Percentiles rank a stretch among this genome's conserved stretches.
These are phyloP conservation scores for Tuber microsphaerosporum DNA, from an alignment of 495 filamentous ascomycete species.

Conservation along the genomic window DNA sequence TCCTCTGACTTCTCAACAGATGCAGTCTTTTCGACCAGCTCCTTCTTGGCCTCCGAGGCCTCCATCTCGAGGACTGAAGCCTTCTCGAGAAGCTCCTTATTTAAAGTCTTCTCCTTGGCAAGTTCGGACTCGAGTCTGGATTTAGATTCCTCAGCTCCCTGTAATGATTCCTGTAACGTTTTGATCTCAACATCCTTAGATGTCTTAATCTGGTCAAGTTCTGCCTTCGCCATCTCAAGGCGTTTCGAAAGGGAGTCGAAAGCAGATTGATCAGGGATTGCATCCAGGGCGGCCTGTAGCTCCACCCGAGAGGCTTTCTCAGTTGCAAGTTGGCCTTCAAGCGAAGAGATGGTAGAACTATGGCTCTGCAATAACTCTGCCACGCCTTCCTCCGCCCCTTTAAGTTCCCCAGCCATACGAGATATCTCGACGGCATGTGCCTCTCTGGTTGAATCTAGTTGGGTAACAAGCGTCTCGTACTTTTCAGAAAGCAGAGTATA, in stretches of 20 bases:
- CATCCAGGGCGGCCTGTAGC: constrained; percentile 30
- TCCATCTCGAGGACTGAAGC: constrained; percentile 28
- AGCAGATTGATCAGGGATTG: constrained; percentile 15
- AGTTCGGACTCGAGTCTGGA: constrained; percentile 13
- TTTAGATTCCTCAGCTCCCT: constrained; percentile 11
- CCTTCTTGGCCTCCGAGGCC: constrained; percentile 21
- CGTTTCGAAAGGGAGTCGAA: constrained; percentile 10
- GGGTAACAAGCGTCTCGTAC: constrained; percentile 29
- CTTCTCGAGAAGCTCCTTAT: constrained; percentile 27
- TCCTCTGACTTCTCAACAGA: constrained; percentile 4
- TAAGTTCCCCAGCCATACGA: constrained; percentile 29
- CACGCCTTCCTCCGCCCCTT: constrained; percentile 26
- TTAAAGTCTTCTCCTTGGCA: constrained; percentile 18
- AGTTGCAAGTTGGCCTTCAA: constrained; percentile 23
- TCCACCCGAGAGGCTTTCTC: constrained; percentile 23
- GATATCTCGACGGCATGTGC: constrained; percentile 30
- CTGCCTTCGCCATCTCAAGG: constrained; percentile 20
- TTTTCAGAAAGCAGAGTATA: constrained; percentile 34
- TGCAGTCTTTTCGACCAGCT: constrained; percentile 18
- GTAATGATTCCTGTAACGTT: constrained; percentile 20
- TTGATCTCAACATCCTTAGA: constrained; percentile 16
- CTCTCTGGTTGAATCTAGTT: constrained; percentile 15
- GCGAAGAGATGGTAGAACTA: constrained; percentile 16
- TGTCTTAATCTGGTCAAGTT: constrained; percentile 15
- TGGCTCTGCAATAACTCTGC: constrained; percentile 24